Evolutionary conservation across 306 rosid species (phyloP).

Genomic region (Pyrus bretschneideri): DNA sequence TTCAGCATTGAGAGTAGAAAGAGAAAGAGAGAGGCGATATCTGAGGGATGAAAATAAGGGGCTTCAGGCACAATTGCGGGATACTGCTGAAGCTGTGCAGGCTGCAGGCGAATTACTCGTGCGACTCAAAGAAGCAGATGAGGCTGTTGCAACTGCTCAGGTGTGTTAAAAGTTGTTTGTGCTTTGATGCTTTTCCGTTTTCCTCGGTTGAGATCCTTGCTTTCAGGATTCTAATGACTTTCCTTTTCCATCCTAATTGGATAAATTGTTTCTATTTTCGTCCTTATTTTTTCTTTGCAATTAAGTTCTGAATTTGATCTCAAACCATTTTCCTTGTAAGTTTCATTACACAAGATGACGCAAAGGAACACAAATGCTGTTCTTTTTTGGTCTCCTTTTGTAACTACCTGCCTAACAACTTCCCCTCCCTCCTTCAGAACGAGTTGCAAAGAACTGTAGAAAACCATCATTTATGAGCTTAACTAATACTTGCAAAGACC

Average conservation of each 20-base stretch:
- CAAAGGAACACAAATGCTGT: neutral
- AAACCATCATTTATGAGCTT: neutral
- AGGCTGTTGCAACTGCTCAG: constrained; percentile 69
- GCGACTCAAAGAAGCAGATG: constrained; percentile 92
- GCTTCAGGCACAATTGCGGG: constrained; percentile 87
- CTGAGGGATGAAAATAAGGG: constrained; percentile 86
- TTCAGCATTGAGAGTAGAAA: constrained; percentile 73
- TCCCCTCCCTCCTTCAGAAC: neutral
- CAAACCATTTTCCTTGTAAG: neutral
- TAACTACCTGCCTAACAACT: neutral
- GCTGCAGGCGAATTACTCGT: constrained; percentile 97
- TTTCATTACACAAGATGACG: neutral
- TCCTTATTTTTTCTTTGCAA: neutral
- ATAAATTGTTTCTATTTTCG: neutral
- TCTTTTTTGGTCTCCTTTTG: neutral
- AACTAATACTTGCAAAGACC: too few species aligned
- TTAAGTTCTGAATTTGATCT: neutral
- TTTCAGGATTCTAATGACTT: neutral
- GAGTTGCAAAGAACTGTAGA: neutral
- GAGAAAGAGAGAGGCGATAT: constrained; percentile 79
- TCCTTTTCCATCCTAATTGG: neutral
- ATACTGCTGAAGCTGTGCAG: constrained; percentile 98
- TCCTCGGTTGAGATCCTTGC: neutral
- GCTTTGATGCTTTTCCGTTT: neutral
- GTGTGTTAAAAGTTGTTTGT: constrained; percentile 34